A percentile compares a stretch with the other conserved stretches of the same genome.
phyloP scores from a whole-genome alignment of 495 filamentous ascomycete genomes.

The Penicillium flavigenum region DNA sequence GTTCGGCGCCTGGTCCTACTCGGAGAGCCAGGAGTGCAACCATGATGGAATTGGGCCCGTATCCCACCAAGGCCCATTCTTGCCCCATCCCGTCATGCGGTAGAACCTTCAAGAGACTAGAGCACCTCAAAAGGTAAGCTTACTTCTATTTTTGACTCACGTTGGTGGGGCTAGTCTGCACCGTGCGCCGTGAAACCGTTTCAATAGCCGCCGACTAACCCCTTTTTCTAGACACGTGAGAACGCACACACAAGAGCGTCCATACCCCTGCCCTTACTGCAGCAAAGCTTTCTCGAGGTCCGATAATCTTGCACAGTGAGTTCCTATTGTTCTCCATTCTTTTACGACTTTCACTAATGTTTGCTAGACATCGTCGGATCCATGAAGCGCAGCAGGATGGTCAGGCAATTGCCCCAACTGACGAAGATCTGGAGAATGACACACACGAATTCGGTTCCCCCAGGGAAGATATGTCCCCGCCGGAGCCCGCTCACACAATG shows the following conservation, averaged over 20 bases:
- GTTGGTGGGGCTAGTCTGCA: conserved; percentile 25
- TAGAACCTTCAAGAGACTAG: conserved; percentile 95
- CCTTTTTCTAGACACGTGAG: conserved; percentile 81
- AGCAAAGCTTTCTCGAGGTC: conserved; percentile 98
- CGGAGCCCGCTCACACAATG: conserved; percentile 37
- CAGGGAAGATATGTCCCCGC: conserved; percentile 67
- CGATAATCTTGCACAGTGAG: conserved; percentile 98
- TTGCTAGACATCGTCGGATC: conserved; percentile 82
- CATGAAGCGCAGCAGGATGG: conserved; percentile 81
- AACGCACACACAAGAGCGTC: conserved; percentile 98
- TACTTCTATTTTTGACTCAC: conserved; percentile 26
- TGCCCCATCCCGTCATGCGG: conserved; percentile 99
- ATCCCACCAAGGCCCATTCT: conserved; percentile 95
- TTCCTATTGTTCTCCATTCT: neutral
- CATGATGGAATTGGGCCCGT: conserved; percentile 92
- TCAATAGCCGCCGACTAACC: conserved; percentile 60
- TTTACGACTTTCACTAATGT: conserved; percentile 11
- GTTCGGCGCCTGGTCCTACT: conserved; percentile 67
- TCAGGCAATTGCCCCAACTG: conserved; percentile 55
- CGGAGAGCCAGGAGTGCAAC: conserved; percentile 93
- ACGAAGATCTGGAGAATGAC: conserved; percentile 76
- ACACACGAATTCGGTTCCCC: conserved; percentile 71
- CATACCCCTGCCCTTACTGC: conserved; percentile 95
- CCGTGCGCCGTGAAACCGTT: conserved; percentile 32
- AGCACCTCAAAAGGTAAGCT: conserved; percentile 96